These are phyloP conservation scores for Colletotrichum noveboracense DNA, from an alignment of 2,329 filamentous ascomycete genomes.

Conservation along the genomic window DNA sequence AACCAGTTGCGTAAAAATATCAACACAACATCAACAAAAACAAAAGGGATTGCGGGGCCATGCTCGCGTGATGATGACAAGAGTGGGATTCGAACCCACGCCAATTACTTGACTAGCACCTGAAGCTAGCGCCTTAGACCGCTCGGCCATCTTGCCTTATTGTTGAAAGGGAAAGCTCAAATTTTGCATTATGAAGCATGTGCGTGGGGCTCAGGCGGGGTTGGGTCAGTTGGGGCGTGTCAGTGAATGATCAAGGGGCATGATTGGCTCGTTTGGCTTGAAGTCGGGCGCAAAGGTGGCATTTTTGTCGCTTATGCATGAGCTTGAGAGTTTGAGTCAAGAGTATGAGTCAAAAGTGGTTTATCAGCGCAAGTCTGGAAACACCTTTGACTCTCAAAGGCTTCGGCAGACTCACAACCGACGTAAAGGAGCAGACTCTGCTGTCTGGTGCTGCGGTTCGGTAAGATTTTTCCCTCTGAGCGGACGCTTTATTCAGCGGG, in stretches of 20 bases:
- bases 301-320: background rate
- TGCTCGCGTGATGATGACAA: fast-evolving
- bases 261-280: background rate
- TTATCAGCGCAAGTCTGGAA: background rate
- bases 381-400: background rate
- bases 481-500: background rate
- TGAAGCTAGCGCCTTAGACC: background rate
- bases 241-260: background rate
- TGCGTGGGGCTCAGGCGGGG: background rate
- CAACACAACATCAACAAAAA: background rate
- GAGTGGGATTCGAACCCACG: background rate
- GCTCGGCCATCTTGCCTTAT: background rate
- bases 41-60: fast-evolving
- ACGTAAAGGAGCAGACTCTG: background rate
- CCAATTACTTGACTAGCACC: background rate
- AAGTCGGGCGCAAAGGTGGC: background rate
- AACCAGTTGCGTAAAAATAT: background rate
- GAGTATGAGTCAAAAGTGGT: background rate
- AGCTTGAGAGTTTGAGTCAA: background rate
- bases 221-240: background rate
- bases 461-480: background rate
- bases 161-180: background rate
- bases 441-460: background rate
- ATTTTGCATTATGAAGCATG: background rate
- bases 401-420: background rate